A percentile compares a stretch with the other conserved stretches of the same genome.
Conservation (phyloP, 108 stramenopile genomes). For the Nannochloropsis oceanica region DNA sequence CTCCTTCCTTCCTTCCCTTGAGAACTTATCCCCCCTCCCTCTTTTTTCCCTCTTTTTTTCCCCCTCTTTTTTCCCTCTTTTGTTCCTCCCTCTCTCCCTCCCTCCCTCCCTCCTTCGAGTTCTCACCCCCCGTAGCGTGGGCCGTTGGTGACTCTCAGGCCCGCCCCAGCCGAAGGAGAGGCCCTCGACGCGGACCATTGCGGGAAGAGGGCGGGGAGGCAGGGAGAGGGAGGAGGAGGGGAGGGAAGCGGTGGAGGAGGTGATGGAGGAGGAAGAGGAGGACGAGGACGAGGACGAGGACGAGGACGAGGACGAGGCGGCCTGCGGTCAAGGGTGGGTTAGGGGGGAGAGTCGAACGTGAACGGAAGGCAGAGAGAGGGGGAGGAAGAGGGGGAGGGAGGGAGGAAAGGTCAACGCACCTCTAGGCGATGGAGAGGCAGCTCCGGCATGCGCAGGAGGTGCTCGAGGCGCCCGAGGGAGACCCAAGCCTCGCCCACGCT, state of each 20-base stretch:
- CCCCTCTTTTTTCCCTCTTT: neutral
- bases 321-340: neutral
- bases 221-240: neutral
- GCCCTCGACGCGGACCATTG: neutral
- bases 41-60: neutral
- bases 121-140: neutral
- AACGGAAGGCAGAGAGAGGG: neutral
- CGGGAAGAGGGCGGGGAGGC: neutral
- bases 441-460: neutral
- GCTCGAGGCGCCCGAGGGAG: neutral
- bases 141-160: neutral
- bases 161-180: neutral
- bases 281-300: neutral
- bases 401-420: neutral
- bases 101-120: neutral
- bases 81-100: neutral
- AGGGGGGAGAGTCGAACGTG: neutral
- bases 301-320: neutral
- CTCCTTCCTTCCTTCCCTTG: neutral
- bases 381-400: neutral
- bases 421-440: neutral
- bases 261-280: neutral
- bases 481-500: slow-evolving; percentile 8
- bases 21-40: too few species aligned
- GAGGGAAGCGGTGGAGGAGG: neutral